These are phyloP conservation scores for Mikania micrantha DNA, from an alignment of 129 eudicot genomes.

Conservation along the genomic window DNA sequence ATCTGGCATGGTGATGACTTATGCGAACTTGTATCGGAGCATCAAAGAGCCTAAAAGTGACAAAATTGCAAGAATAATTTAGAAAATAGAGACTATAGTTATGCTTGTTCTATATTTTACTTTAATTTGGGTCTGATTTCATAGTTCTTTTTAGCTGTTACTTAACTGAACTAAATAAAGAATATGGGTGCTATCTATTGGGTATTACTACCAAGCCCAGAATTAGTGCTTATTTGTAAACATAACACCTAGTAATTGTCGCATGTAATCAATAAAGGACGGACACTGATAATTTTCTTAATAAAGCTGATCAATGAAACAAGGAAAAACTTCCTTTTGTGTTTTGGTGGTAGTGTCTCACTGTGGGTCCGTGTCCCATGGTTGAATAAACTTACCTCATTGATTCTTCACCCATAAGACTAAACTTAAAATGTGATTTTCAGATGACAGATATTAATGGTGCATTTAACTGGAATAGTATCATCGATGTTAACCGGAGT, in stretches of 20 bases:
- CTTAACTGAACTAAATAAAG: no score
- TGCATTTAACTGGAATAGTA: not conserved
- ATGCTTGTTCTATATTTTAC: not conserved
- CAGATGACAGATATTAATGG: not conserved
- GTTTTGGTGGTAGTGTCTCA: not conserved
- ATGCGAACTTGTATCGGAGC: not conserved
- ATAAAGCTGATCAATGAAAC: no score
- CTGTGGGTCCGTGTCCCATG: no score
- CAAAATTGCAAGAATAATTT: not conserved
- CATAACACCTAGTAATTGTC: not conserved
- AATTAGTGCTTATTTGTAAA: not conserved
- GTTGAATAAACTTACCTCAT: no score
- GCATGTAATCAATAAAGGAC: not conserved
- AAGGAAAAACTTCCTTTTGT: not conserved
- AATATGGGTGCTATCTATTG: not conserved
- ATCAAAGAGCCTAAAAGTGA: not conserved
- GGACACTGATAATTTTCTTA: no score
- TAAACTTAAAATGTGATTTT: not conserved
- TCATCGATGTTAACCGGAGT: not conserved
- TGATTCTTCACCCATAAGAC: not conserved
- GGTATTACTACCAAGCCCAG: not conserved
- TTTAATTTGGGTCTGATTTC: not conserved
- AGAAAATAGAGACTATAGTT: not conserved
- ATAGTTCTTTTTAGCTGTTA: no score
- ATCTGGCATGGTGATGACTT: not conserved